Evolutionary conservation across 169 alveolate species (phyloP).

Genomic region (Neospora caninum): DNA sequence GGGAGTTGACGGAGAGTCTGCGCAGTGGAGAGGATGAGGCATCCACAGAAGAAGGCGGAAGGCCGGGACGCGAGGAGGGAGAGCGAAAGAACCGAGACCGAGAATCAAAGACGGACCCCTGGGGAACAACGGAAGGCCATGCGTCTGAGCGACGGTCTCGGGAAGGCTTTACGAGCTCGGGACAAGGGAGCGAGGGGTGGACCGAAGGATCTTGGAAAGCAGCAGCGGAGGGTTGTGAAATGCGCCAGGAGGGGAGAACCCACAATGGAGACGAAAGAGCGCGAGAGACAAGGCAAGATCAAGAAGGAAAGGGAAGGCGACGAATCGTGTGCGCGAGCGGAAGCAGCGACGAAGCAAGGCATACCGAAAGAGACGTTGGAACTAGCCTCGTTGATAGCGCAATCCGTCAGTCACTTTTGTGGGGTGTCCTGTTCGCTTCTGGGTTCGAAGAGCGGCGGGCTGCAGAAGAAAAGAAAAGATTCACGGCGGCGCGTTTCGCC

Average conservation of each 20-base stretch:
- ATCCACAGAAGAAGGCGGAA: too few relatives aligned
- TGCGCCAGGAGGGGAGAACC: not conserved
- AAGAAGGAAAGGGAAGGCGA: not conserved
- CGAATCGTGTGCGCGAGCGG: not conserved
- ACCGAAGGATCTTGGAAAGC: not conserved
- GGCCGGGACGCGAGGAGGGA: too few relatives aligned
- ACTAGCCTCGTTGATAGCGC: not conserved
- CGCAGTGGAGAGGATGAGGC: too few relatives aligned
- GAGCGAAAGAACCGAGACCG: too few relatives aligned
- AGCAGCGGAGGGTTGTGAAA: not conserved
- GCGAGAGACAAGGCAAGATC: not conserved
- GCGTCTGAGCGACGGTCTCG: not conserved
- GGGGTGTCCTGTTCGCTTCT: not conserved
- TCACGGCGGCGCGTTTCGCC: too few relatives aligned
- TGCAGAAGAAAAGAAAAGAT: too few relatives aligned
- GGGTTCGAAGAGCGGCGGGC: not conserved
- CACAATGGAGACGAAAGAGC: not conserved
- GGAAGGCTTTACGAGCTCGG: not conserved
- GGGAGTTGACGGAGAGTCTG: too few relatives aligned
- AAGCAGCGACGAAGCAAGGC: not conserved
- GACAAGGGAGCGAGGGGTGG: not conserved
- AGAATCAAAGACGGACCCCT: too few relatives aligned
- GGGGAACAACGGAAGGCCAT: not conserved
- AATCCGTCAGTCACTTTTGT: not conserved
- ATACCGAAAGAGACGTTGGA: not conserved